A percentile compares a stretch with the other conserved stretches of the same genome.
These are phyloP conservation scores for Ramaria sp. DNA, from an alignment of 768 basidiomycete species.

Conservation along the genomic window DNA sequence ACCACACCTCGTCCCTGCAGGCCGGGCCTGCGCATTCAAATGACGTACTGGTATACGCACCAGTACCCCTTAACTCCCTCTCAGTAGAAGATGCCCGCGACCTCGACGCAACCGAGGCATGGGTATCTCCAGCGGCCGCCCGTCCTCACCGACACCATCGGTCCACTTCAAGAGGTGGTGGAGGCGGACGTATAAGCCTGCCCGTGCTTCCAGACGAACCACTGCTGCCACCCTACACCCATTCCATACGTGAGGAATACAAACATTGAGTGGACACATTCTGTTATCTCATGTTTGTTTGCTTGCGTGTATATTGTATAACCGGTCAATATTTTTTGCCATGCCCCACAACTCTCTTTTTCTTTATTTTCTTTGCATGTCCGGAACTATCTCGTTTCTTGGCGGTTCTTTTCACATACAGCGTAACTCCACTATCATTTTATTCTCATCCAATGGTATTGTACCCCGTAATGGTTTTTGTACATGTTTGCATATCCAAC, in stretches of 20 bases:
- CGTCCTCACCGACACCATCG: slow-evolving; percentile 21
- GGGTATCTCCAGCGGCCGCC: slow-evolving; percentile 30
- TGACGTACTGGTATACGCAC: slow-evolving; percentile 51
- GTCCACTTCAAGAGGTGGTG: slow-evolving; percentile 18
- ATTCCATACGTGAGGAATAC: neutral
- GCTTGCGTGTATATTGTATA: neutral
- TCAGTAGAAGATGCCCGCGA: slow-evolving; percentile 40
- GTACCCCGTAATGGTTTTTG: neutral
- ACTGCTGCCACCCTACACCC: slow-evolving; percentile 24
- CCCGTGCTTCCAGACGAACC: slow-evolving; percentile 36
- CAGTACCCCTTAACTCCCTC: slow-evolving; percentile 46
- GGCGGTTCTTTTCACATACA: neutral
- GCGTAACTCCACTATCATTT: neutral
- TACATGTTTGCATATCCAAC: neutral
- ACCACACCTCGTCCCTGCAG: slow-evolving; percentile 13
- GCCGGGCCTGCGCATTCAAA: slow-evolving; percentile 7
- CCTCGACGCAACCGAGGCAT: slow-evolving; percentile 46
- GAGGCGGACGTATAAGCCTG: slow-evolving; percentile 20
- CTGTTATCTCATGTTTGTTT: neutral
- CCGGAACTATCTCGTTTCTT: neutral
- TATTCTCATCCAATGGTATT: neutral
- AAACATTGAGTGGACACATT: neutral
- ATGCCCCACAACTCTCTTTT: neutral
- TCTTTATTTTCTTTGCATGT: neutral
- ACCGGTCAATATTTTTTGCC: neutral